Conservation (phyloP, 2,329 filamentous ascomycete genomes). For the Stylonectria norvegica region DNA sequence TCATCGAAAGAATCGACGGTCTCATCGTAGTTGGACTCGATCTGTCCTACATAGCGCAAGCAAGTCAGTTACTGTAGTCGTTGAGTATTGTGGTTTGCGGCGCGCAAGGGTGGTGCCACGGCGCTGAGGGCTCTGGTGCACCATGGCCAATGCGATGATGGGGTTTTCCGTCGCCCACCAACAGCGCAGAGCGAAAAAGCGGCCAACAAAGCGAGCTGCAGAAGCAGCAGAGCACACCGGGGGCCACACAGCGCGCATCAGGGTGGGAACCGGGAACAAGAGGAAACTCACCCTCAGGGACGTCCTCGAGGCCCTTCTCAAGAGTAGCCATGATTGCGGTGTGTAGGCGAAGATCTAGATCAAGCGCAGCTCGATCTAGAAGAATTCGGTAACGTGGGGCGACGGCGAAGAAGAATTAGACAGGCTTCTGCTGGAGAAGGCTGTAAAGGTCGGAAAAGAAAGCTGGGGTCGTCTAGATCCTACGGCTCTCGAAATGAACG, state of each 20-base stretch:
- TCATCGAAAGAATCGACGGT: conserved; percentile 98
- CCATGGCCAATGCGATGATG: conserved; percentile 11
- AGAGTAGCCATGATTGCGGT: conserved; percentile 97
- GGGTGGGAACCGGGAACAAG: conserved; percentile 1
- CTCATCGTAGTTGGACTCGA: conserved; percentile 99
- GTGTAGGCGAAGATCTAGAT: conserved; percentile 57
- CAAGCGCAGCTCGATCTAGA: conserved; percentile 78
- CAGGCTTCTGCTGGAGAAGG: conserved; percentile 35
- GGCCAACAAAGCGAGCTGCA: neutral
- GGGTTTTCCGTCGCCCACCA: conserved; percentile 17
- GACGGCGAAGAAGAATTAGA: conserved; percentile 35
- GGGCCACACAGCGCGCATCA: neutral
- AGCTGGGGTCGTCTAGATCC: conserved; percentile 44
- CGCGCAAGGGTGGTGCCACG: conserved; percentile 1
- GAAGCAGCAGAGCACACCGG: neutral
- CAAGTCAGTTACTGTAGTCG: conserved; percentile 20
- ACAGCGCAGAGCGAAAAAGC: neutral
- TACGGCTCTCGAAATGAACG: conserved; percentile 42
- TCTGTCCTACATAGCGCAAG: conserved; percentile 69
- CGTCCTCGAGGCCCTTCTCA: conserved; percentile 98
- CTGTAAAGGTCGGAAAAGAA: conserved; percentile 30
- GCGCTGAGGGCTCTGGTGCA: conserved; percentile 1
- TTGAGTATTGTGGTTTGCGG: neutral
- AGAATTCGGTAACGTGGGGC: conserved; percentile 41
- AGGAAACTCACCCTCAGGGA: conserved; percentile 78